Percentiles rank a stretch among this genome's conserved stretches.
These are phyloP conservation scores for Clarireedia sp. DNA, from an alignment of 2,329 filamentous ascomycete species.

Conservation along the genomic window DNA sequence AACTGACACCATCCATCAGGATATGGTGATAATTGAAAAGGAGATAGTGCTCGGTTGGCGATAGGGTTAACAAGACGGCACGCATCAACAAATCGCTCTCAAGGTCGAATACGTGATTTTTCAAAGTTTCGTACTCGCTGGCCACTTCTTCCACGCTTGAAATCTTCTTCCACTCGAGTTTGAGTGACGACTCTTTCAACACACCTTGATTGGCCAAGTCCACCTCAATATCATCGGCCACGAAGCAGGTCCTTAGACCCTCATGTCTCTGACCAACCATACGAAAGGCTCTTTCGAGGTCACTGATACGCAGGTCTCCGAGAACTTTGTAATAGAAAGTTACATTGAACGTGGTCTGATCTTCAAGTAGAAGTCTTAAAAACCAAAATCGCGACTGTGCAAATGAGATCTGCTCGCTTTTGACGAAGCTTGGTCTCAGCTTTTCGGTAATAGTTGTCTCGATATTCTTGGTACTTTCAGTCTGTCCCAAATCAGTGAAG, in stretches of 20 bases:
- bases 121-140: neutral
- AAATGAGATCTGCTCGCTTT: constrained; percentile 10
- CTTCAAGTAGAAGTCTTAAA: constrained; percentile 18
- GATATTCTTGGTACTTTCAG: neutral
- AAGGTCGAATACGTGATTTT: neutral
- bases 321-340: constrained; percentile 14
- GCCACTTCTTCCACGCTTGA: neutral
- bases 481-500: neutral
- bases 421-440: neutral
- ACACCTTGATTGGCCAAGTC: constrained; percentile 9
- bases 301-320: constrained; percentile 17
- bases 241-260: constrained; percentile 23
- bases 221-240: neutral
- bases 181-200: neutral
- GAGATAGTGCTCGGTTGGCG: constrained; percentile 31
- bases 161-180: neutral
- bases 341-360: constrained; percentile 24
- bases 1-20: constrained; percentile 40
- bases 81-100: constrained; percentile 6
- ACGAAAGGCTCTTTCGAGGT: constrained; percentile 19
- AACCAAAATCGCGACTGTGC: constrained; percentile 23
- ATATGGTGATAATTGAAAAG: constrained; percentile 43
- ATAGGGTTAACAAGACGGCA: constrained; percentile 31
- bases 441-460: neutral
- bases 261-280: constrained; percentile 22